Evolutionary conservation across 306 rosid species (phyloP).

Genomic region (Cicer bijugum): DNA sequence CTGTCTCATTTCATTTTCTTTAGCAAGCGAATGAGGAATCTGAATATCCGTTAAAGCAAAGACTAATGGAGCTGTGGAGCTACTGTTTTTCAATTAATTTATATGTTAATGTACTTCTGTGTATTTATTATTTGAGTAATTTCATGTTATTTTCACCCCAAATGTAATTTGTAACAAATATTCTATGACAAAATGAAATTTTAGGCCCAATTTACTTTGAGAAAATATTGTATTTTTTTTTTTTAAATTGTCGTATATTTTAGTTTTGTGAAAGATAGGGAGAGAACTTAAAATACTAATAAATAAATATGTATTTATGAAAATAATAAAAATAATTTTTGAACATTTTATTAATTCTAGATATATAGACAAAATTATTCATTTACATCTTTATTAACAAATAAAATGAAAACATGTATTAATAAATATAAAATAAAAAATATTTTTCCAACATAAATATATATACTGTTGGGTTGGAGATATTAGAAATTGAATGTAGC

Average conservation of each 20-base stretch:
- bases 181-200: constrained; percentile 16
- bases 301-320: no score
- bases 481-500: constrained; percentile 5
- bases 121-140: constrained; percentile 26
- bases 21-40: constrained; percentile 66
- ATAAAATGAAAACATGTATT: no score
- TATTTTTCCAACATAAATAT: no score
- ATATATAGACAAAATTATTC: no score
- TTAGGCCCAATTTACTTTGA: neutral
- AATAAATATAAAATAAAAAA: no score
- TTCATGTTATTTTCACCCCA: constrained; percentile 14
- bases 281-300: no score
- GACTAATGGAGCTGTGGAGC: constrained; percentile 1
- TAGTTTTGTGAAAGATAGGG: no score
- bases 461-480: neutral
- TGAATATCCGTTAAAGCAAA: constrained; percentile 53
- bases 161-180: constrained; percentile 38
- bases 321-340: no score
- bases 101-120: constrained; percentile 3
- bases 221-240: no score
- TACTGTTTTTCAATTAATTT: constrained; percentile 35
- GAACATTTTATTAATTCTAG: no score
- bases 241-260: no score
- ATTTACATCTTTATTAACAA: no score
- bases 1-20: constrained; percentile 6